Conservation (phyloP, 1,284 basidiomycete species). For the Trichosporon sp. region DNA sequence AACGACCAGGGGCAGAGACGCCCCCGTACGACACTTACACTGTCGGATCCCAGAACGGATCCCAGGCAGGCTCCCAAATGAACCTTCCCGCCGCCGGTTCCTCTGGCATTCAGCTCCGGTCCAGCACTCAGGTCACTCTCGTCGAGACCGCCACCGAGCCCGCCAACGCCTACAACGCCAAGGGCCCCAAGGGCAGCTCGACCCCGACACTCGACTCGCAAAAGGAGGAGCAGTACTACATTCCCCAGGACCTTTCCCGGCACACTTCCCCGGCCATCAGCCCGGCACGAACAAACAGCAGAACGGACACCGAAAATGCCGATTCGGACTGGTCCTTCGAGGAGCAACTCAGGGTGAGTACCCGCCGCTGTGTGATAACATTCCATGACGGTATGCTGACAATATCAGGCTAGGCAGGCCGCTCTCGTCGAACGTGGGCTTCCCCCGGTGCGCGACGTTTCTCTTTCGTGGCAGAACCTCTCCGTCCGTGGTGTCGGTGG, state of each 20-base stretch:
- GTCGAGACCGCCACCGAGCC: background rate
- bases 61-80: background rate
- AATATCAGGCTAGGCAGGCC: slow-evolving; percentile 6
- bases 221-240: slow-evolving; percentile 1
- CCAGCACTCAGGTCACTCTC: background rate
- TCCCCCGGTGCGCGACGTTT: slow-evolving; percentile 16
- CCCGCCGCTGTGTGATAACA: too few relatives aligned
- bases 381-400: background rate
- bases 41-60: background rate
- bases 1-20: background rate
- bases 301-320: background rate
- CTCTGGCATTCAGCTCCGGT: background rate
- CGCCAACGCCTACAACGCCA: background rate
- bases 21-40: background rate
- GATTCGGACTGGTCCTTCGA: background rate
- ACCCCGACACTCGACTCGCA: background rate
- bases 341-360: background rate
- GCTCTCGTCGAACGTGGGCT: slow-evolving; percentile 10
- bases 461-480: slow-evolving; percentile 33
- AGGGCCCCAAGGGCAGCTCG: background rate
- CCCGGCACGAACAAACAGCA: background rate
- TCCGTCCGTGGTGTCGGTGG: slow-evolving; percentile 36
- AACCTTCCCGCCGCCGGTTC: background rate
- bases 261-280: background rate
- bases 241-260: background rate